Evolutionary conservation across 1,284 basidiomycete genomes (phyloP).

Genomic region (Ustilago crameri): DNA sequence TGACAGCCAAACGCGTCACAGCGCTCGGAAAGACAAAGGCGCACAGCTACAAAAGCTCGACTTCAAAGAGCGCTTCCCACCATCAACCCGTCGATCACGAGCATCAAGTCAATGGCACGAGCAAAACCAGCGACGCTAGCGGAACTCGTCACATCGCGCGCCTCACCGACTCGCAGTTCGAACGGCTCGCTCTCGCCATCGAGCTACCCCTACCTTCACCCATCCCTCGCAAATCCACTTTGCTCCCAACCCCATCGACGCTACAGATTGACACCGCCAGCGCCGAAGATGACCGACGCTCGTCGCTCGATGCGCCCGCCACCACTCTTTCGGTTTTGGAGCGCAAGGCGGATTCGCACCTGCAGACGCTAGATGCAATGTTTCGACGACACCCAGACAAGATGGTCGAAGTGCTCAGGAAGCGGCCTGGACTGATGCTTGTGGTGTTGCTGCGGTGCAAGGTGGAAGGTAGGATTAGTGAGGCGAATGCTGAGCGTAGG

Average conservation of each 20-base stretch:
- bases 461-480: slow-evolving; percentile 21
- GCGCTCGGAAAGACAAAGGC: not conserved
- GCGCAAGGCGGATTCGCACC: slow-evolving; percentile 14
- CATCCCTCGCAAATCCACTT: slow-evolving; percentile 10
- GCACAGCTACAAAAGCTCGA: not conserved
- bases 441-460: slow-evolving; percentile 28
- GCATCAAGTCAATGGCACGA: too few species aligned
- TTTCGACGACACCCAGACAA: slow-evolving; percentile 31
- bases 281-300: slow-evolving; percentile 7
- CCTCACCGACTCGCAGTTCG: slow-evolving; percentile 30
- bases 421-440: slow-evolving; percentile 21
- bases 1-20: slow-evolving; percentile 6
- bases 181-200: slow-evolving; percentile 19
- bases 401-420: slow-evolving; percentile 20
- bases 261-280: not conserved
- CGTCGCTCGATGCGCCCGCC: slow-evolving; percentile 3
- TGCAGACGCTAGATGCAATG: slow-evolving; percentile 24
- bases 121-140: not conserved
- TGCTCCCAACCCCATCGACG: not conserved
- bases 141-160: slow-evolving; percentile 31
- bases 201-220: slow-evolving; percentile 7
- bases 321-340: slow-evolving; percentile 37
- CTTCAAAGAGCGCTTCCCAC: not conserved
- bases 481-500: not conserved
- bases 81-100: too few species aligned